Evolutionary conservation across 176 grass and related monocot species (phyloP).

Genomic region (Carex parvula): DNA sequence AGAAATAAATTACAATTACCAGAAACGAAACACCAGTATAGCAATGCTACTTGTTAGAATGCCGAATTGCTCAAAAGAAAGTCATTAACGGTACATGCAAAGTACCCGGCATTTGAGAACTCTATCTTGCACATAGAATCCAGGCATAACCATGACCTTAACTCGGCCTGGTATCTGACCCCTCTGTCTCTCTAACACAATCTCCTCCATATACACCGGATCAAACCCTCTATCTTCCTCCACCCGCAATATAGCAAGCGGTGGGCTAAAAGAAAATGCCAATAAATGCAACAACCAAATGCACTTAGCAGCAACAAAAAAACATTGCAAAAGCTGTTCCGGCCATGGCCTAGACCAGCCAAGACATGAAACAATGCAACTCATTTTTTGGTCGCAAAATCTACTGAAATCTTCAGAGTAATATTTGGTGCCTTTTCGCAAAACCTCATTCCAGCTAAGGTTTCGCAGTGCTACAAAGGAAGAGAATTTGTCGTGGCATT

Average conservation of each 20-base stretch:
- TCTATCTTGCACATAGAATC: conserved; percentile 75
- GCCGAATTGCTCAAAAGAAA: background rate
- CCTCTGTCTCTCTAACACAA: conserved; percentile 44
- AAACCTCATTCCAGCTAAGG: conserved; percentile 91
- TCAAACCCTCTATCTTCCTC: conserved; percentile 60
- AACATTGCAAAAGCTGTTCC: conserved; percentile 83
- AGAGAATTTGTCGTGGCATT: conserved; percentile 60
- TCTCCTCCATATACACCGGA: conserved; percentile 82
- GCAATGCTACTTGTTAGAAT: conserved; percentile 7
- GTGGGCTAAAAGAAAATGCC: conserved; percentile 83
- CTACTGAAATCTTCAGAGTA: conserved; percentile 74
- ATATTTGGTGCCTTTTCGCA: conserved; percentile 80
- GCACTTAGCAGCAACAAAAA: conserved; percentile 88
- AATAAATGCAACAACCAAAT: conserved; percentile 95
- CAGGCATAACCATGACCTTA: conserved; percentile 80
- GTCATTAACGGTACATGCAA: conserved; percentile 37
- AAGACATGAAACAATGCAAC: conserved; percentile 65
- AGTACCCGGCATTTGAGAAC: conserved; percentile 86
- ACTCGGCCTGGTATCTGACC: conserved; percentile 35
- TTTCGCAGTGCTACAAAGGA: conserved; percentile 68
- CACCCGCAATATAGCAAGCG: conserved; percentile 47
- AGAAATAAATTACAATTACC: conserved; percentile 8
- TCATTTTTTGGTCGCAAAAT: conserved; percentile 97
- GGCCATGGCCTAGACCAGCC: conserved; percentile 85
- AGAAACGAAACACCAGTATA: background rate